Evolutionary conservation across 352 stramenopile genomes (phyloP).

Genomic region (Pythium phragmitis): DNA sequence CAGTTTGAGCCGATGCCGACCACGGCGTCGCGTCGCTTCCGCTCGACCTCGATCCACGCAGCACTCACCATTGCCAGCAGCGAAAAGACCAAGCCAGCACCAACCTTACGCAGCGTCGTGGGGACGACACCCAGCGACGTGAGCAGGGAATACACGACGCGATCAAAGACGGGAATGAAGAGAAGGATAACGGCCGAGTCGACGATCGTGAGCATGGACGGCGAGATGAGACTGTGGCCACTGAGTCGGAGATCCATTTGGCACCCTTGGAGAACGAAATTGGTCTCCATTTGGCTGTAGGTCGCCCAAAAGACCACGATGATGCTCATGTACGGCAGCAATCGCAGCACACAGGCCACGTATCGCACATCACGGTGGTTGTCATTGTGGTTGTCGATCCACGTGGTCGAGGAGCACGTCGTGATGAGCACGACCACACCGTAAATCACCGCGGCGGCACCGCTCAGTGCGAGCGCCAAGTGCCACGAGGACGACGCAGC

Average conservation of each 20-base stretch:
- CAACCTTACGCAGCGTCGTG: conserved; percentile 84
- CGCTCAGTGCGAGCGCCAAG: conserved; percentile 52
- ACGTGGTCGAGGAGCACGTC: conserved; percentile 53
- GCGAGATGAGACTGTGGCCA: conserved; percentile 53
- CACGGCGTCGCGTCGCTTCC: conserved; percentile 51
- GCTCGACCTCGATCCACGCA: conserved; percentile 62
- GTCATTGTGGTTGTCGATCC: conserved; percentile 48
- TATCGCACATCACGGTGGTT: too few relatives aligned
- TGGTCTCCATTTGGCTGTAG: conserved; percentile 78
- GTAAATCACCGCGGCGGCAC: conserved; percentile 54
- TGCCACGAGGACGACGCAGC: conserved; percentile 42
- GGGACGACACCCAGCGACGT: conserved; percentile 51
- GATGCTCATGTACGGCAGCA: conserved; percentile 76
- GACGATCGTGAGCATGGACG: conserved; percentile 83
- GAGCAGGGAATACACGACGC: conserved; percentile 71
- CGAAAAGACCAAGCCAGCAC: conserved; percentile 75
- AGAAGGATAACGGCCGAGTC: conserved; percentile 87
- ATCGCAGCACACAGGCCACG: conserved; percentile 40
- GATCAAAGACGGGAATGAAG: conserved; percentile 89
- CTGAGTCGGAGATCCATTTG: conserved; percentile 55
- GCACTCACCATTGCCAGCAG: conserved; percentile 70
- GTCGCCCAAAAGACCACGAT: conserved; percentile 85
- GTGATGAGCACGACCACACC: conserved; percentile 60
- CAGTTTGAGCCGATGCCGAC: conserved; percentile 68
- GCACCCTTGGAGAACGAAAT: conserved; percentile 74